Conservation (phyloP, 2,329 filamentous ascomycete genomes). For the Trichophyton equinum region DNA sequence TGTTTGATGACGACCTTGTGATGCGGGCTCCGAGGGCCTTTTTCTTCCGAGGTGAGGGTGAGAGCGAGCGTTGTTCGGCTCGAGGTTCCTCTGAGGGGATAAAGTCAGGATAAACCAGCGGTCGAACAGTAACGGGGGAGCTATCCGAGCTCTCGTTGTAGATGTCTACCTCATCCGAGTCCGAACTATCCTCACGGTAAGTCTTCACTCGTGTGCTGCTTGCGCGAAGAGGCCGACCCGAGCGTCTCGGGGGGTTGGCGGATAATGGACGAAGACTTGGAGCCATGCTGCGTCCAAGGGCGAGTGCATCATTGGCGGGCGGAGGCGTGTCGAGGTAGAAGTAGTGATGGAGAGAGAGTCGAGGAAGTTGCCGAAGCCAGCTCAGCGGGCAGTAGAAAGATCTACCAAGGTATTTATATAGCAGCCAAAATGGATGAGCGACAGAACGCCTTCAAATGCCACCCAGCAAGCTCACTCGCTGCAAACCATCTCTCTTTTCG, state of each 20-base stretch:
- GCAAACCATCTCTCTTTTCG: too few species aligned
- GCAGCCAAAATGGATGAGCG: too few species aligned
- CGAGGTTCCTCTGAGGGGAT: not conserved
- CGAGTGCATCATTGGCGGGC: not conserved
- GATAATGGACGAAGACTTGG: constrained; percentile 17
- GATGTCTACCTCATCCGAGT: constrained; percentile 16
- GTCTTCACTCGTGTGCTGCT: constrained; percentile 26
- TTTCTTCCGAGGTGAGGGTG: not conserved
- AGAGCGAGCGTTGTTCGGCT: not conserved
- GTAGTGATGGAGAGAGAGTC: too few species aligned
- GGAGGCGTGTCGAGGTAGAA: constrained; percentile 31
- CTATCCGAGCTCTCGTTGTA: not conserved
- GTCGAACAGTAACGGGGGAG: not conserved
- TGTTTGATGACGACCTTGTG: constrained; percentile 8
- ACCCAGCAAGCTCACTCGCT: too few species aligned
- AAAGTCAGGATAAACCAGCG: not conserved
- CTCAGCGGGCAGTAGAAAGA: too few species aligned
- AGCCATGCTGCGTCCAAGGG: constrained; percentile 19
- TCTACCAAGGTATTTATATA: too few species aligned
- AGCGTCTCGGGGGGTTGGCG: constrained; percentile 6
- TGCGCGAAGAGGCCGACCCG: constrained; percentile 25
- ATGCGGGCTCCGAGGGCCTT: not conserved
- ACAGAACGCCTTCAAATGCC: too few species aligned
- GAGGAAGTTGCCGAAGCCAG: too few species aligned
- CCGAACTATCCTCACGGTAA: constrained; percentile 29